phyloP scores from a whole-genome alignment of 2,329 filamentous ascomycete genomes.

The Akanthomyces dipterigenus region DNA sequence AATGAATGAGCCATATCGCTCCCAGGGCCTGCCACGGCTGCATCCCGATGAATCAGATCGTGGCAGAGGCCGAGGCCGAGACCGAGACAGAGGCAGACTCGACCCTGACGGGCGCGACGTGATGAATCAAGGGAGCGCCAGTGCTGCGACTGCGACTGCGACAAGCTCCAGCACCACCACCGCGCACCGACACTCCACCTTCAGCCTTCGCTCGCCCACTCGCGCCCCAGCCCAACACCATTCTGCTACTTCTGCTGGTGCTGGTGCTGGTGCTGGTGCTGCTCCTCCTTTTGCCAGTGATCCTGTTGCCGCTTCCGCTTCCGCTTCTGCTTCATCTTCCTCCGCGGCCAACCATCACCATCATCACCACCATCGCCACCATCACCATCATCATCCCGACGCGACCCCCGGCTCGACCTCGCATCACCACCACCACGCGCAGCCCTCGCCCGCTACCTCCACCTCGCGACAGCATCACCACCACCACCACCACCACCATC shows the following conservation, averaged over 20 bases:
- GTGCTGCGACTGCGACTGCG: conserved; percentile 14
- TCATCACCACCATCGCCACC: conserved; percentile 24
- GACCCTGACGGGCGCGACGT: conserved; percentile 41
- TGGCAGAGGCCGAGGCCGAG: conserved; percentile 8
- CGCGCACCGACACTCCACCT: conserved; percentile 34
- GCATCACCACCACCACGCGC: conserved; percentile 18
- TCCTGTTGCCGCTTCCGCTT: not conserved
- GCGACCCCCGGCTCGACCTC: conserved; percentile 20
- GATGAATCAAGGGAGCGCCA: conserved; percentile 24
- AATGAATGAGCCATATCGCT: not conserved
- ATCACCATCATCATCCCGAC: conserved; percentile 16
- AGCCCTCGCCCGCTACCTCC: not conserved
- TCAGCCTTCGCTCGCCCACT: conserved; percentile 44
- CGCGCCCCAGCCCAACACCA: conserved; percentile 18
- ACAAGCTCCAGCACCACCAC: not conserved
- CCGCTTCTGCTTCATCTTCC: not conserved
- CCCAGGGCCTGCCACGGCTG: not conserved
- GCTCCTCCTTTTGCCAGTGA: not conserved
- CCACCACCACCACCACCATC: conserved; percentile 13
- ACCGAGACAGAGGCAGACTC: conserved; percentile 21
- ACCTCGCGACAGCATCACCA: conserved; percentile 11
- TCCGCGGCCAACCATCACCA: conserved; percentile 19
- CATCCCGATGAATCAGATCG: not conserved
- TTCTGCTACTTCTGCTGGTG: conserved; percentile 15
- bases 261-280: not conserved